Base-by-base conservation (phyloP, 805 yeast species). In the Torulaspora microellipsoides region DNA sequence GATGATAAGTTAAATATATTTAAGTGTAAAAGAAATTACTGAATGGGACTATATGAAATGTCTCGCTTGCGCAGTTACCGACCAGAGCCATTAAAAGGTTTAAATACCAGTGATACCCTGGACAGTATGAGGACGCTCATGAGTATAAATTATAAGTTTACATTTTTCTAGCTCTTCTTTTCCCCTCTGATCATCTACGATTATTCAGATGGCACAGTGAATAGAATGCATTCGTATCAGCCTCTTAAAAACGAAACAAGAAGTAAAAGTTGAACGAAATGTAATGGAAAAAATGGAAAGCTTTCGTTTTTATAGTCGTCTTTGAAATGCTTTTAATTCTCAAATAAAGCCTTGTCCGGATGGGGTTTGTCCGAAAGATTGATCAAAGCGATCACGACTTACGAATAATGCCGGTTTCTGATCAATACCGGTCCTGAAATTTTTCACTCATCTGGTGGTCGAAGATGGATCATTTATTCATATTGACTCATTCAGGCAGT, bases 41-140 rank as follows among this genome's bases (percentile, higher is more conserved):
- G 25, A 5, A 8, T 20, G 25, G 25, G 25, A 20, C 25, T 35
- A 20, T 23, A 27, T 12, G 29, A 14, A 30, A 43, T 58, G 56
- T 58, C 47, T 42, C 58, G 55, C 53, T 55, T 42, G 59, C 64
- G 66, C 62, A 61, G 66, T 55, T 60, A 60, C 65, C 67, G 58
- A 58, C 57, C 57, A 47, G 52, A 44, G 57, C 59, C 56, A 60
- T 37, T 13, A 43, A 41, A 50, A 42, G 38, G 40, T 42, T 31
- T 43, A 35, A 32, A 38, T 40, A 45, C 38, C 30, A 37, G 41
- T 33, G 40, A 28, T 52, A 47, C 57, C 45, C 47, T 49, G 48
- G 55, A 55, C 64, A 62, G 67, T 62, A 64, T 63, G 66, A 63
- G 67, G 67, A 63, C 67, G 67, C 64, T 59, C 60, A 53, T 49